phyloP scores from a whole-genome alignment of 169 alveolate genomes.

The Plasmodium vivax region DNA sequence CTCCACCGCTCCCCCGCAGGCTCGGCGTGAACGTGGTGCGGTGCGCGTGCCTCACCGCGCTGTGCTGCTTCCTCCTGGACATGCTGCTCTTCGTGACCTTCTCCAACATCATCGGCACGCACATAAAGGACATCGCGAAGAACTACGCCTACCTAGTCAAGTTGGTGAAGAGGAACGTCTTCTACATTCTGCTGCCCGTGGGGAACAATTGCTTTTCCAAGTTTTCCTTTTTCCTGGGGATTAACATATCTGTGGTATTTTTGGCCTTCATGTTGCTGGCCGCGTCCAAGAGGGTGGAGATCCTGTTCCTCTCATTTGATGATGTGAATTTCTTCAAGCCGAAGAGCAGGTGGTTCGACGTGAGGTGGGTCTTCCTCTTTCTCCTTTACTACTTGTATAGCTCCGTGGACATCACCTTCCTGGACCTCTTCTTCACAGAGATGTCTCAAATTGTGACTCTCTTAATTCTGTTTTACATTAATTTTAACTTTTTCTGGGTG shows the following conservation, averaged over 20 bases:
- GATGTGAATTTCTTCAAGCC: slow-evolving; percentile 16
- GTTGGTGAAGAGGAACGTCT: slow-evolving; percentile 26
- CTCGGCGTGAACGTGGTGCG: slow-evolving; percentile 15
- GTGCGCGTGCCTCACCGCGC: slow-evolving; percentile 18
- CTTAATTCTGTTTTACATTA: slow-evolving; percentile 28
- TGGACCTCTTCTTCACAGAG: neutral
- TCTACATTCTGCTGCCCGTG: slow-evolving; percentile 35
- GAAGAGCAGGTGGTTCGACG: neutral
- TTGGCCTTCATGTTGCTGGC: slow-evolving; percentile 28
- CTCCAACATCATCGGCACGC: slow-evolving; percentile 27
- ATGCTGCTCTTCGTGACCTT: slow-evolving; percentile 31
- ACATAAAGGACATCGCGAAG: slow-evolving; percentile 27
- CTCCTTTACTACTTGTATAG: slow-evolving; percentile 17
- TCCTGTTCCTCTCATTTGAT: slow-evolving; percentile 35
- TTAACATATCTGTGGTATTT: slow-evolving; percentile 4
- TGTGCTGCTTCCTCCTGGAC: slow-evolving; percentile 30
- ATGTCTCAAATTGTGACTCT: slow-evolving; percentile 29
- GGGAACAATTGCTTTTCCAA: slow-evolving; percentile 16
- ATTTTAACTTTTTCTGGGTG: slow-evolving; percentile 61
- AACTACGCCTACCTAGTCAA: slow-evolving; percentile 18
- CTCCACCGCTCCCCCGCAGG: neutral
- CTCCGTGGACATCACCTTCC: slow-evolving; percentile 4
- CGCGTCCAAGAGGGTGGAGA: slow-evolving; percentile 61
- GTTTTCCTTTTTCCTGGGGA: slow-evolving; percentile 30
- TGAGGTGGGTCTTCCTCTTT: slow-evolving; percentile 34